phyloP scores from a whole-genome alignment of 169 alveolate genomes.

The Plasmodium gonderi region DNA sequence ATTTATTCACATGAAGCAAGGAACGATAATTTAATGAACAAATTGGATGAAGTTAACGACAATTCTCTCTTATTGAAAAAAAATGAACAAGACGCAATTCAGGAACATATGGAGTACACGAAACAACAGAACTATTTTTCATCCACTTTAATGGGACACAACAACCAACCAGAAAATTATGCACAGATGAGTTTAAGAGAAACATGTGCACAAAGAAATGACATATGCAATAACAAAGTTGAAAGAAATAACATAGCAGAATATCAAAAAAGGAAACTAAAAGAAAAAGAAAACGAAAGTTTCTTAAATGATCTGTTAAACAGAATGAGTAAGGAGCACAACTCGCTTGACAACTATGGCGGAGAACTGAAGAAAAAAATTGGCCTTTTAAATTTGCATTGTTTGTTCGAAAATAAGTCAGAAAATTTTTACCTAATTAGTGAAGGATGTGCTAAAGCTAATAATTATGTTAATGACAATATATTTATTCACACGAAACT shows the following conservation, averaged over 20 bases:
- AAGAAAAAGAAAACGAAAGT: neutral
- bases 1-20: neutral
- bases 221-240: neutral
- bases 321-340: neutral
- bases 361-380: neutral
- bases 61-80: neutral
- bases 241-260: neutral
- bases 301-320: neutral
- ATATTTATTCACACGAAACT: conserved; percentile 57
- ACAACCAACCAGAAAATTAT: neutral
- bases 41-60: neutral
- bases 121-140: neutral
- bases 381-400: conserved; percentile 47
- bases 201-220: neutral
- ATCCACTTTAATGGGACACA: neutral
- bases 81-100: neutral
- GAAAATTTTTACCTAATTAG: conserved; percentile 47
- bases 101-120: neutral
- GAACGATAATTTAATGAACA: neutral
- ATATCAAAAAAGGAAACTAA: neutral
- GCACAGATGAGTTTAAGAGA: neutral
- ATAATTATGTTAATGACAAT: conserved; percentile 42
- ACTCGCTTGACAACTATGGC: neutral
- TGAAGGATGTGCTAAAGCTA: conserved; percentile 68
- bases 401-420: conserved; percentile 57